Evolutionary conservation across 1,139 yeast species (phyloP).

Genomic region (Saccharomyces hybrid): DNA sequence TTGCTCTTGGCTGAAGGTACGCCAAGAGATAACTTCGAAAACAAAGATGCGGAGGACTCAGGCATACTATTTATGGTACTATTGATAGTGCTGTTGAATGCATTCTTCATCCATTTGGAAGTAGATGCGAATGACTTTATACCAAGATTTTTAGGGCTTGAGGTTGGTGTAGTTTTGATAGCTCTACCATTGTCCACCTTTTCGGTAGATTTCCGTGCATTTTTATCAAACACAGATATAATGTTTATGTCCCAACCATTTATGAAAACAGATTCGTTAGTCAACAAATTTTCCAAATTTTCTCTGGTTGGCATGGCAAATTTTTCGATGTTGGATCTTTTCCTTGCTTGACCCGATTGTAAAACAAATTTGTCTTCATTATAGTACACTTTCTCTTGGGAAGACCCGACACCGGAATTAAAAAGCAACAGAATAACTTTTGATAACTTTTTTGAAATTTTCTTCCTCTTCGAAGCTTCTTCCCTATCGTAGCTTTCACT

Average conservation of each 20-base stretch:
- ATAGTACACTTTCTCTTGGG: constrained; percentile 48
- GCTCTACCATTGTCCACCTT: not conserved
- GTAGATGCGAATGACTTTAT: constrained; percentile 5
- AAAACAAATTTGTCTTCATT: constrained; percentile 30
- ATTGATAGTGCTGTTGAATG: constrained; percentile 10
- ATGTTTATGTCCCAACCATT: constrained; percentile 60
- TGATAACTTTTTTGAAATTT: constrained; percentile 52
- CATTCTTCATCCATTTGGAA: constrained; percentile 31
- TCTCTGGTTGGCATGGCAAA: constrained; percentile 45
- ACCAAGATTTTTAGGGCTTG: not conserved
- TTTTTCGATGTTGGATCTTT: constrained; percentile 31
- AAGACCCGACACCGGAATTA: constrained; percentile 67
- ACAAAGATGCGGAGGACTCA: constrained; percentile 18
- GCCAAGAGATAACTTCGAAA: constrained; percentile 27
- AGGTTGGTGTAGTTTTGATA: not conserved
- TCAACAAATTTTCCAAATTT: constrained; percentile 43
- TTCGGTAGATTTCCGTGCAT: not conserved
- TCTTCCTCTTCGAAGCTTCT: constrained; percentile 62
- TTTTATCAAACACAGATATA: constrained; percentile 46
- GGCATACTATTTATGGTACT: constrained; percentile 7
- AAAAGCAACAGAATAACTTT: constrained; percentile 59
- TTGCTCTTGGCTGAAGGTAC: constrained; percentile 5
- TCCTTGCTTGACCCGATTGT: constrained; percentile 24
- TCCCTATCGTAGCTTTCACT: constrained; percentile 67
- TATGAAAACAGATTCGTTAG: constrained; percentile 41